Conservation (phyloP, 225 moss, liverwort and hornwort species). For the Anthoceros angustus region DNA sequence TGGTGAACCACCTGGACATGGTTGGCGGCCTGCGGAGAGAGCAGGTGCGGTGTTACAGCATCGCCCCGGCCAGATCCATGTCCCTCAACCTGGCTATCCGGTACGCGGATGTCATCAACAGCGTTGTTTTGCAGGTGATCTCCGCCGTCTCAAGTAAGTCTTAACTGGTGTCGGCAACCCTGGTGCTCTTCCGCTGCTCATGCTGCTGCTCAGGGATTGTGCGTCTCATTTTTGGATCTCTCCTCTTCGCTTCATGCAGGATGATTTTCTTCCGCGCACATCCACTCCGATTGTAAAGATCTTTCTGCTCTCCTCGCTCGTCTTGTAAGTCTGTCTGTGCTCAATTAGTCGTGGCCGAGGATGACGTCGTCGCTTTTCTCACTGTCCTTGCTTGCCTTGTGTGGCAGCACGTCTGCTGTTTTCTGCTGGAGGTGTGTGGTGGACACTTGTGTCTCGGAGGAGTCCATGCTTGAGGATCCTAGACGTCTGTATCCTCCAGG, state of each 20-base stretch:
- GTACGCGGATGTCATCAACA: conserved; percentile 31
- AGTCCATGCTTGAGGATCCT: conserved; percentile 10
- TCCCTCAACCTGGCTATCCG: conserved; percentile 39
- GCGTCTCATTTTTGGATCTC: not conserved
- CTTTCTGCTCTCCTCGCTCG: conserved; percentile 32
- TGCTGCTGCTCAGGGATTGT: not conserved
- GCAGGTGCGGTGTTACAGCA: conserved; percentile 25
- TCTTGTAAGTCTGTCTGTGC: conserved; percentile 21
- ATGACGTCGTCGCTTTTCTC: too few species aligned
- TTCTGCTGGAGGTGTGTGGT: conserved; percentile 34
- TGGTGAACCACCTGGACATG: conserved; percentile 29
- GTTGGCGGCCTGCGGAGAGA: conserved; percentile 38
- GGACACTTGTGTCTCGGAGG: conserved; percentile 16
- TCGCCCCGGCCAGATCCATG: conserved; percentile 55
- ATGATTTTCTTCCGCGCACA: conserved; percentile 62
- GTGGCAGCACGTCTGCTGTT: conserved; percentile 22
- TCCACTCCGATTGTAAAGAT: conserved; percentile 43
- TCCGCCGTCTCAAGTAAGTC: not conserved
- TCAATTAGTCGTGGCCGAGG: not conserved
- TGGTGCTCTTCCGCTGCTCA: not conserved
- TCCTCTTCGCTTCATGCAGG: conserved; percentile 19
- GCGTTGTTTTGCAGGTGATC: conserved; percentile 48
- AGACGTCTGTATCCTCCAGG: conserved; percentile 50
- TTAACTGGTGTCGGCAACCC: not conserved
- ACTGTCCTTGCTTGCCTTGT: not conserved